phyloP scores from a whole-genome alignment of 495 filamentous ascomycete species.

The Penicillium bovifimosum region DNA sequence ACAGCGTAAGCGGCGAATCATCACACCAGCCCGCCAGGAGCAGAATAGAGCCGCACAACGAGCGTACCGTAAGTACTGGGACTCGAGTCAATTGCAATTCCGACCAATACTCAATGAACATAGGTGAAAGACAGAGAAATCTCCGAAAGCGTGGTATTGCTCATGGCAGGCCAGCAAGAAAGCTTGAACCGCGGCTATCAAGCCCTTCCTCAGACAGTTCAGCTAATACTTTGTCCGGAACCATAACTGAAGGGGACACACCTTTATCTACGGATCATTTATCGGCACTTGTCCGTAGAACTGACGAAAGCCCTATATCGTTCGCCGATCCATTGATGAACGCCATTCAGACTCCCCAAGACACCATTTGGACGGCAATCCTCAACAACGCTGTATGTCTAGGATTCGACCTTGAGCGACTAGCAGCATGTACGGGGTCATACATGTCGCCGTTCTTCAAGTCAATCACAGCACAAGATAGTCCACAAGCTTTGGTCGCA shows the following conservation, averaged over 20 bases:
- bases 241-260: background rate
- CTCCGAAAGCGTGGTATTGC: constrained; percentile 5
- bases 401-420: constrained; percentile 22
- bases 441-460: constrained; percentile 38
- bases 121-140: constrained; percentile 15
- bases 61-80: constrained; percentile 29
- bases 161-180: background rate
- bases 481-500: constrained; percentile 20
- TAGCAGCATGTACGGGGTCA: constrained; percentile 16
- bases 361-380: constrained; percentile 18
- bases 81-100: background rate
- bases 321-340: constrained; percentile 9
- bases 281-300: background rate
- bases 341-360: constrained; percentile 8
- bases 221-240: background rate
- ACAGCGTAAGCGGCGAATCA: constrained; percentile 26
- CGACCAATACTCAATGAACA: background rate
- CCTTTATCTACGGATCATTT: background rate
- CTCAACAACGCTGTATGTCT: constrained; percentile 34
- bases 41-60: constrained; percentile 40
- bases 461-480: constrained; percentile 16
- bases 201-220: background rate
- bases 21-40: constrained; percentile 37
- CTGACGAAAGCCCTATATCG: background rate
- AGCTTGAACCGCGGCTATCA: constrained; percentile 6